These are phyloP conservation scores for Phanerodontia chrysosporium DNA, from an alignment of 768 basidiomycete genomes.

Conservation along the genomic window DNA sequence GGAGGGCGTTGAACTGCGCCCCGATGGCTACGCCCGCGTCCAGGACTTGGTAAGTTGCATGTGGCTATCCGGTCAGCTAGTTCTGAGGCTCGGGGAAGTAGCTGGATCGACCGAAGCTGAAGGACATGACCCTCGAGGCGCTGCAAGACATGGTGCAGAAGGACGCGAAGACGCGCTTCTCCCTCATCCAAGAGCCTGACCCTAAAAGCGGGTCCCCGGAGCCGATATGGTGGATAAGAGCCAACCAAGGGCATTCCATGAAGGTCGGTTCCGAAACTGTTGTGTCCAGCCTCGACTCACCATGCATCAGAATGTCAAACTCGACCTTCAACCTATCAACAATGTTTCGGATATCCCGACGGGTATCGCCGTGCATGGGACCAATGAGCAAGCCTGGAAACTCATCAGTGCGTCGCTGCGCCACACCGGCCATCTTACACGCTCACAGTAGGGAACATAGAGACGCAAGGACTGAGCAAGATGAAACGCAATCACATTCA, in stretches of 20 bases:
- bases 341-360: constrained; percentile 61
- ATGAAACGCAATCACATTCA: constrained; percentile 94
- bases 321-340: constrained; percentile 60
- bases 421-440: not conserved
- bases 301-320: constrained; percentile 67
- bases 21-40: constrained; percentile 84
- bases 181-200: constrained; percentile 49
- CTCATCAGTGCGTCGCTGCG: constrained; percentile 51
- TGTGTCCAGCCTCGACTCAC: no score
- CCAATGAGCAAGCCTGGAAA: constrained; percentile 64
- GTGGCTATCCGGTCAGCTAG: not conserved
- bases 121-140: constrained; percentile 47
- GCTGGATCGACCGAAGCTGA: constrained; percentile 69
- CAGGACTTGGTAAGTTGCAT: constrained; percentile 71
- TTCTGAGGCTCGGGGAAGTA: constrained; percentile 26
- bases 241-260: constrained; percentile 88
- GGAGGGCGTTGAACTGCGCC: constrained; percentile 69
- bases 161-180: constrained; percentile 67
- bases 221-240: constrained; percentile 79
- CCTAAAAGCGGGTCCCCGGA: constrained; percentile 22
- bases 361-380: constrained; percentile 79
- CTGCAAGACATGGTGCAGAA: constrained; percentile 61
- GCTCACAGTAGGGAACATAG: constrained; percentile 33
- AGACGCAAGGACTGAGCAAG: constrained; percentile 65
- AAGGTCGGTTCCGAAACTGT: constrained; percentile 40